Percentiles rank a stretch among this genome's conserved stretches.
phyloP scores from a whole-genome alignment of 1,284 basidiomycete genomes.

The Naganishia cerealis region DNA sequence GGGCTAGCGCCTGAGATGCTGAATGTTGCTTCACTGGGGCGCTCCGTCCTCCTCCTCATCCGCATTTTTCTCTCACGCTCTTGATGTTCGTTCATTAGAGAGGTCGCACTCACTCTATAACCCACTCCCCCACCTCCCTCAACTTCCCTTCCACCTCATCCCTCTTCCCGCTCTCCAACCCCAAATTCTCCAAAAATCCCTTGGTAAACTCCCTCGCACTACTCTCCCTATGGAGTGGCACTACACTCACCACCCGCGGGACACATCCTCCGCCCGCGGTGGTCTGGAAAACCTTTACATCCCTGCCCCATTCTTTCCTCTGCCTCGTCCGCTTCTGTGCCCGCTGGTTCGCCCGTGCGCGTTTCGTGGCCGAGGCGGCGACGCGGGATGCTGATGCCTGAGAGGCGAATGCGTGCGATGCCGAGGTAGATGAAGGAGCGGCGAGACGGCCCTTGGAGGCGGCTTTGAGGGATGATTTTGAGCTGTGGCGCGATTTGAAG shows the following conservation, averaged over 20 bases:
- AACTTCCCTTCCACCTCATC: conserved; percentile 34
- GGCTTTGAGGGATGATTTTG: conserved; percentile 75
- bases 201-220: conserved; percentile 71
- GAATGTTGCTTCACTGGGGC: neutral
- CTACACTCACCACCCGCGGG: conserved; percentile 55
- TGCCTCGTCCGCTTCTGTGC: conserved; percentile 61
- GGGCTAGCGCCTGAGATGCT: neutral
- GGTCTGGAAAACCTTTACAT: conserved; percentile 53
- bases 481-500: conserved; percentile 85
- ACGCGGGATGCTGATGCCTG: conserved; percentile 38
- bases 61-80: too few species aligned
- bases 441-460: conserved; percentile 68
- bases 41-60: neutral
- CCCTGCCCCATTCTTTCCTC: conserved; percentile 62
- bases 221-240: conserved; percentile 49
- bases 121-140: conserved; percentile 63
- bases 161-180: conserved; percentile 60
- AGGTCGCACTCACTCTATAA: conserved; percentile 62
- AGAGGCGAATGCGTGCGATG: conserved; percentile 35
- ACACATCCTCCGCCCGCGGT: conserved; percentile 54
- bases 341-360: conserved; percentile 47
- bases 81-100: neutral
- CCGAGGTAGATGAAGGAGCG: conserved; percentile 68
- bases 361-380: conserved; percentile 44
- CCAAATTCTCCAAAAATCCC: conserved; percentile 67